Evolutionary conservation across 352 stramenopile genomes (phyloP), one percentile per base, ranked within the genome.

Genomic region (Thraustotheca clavata): DNA sequence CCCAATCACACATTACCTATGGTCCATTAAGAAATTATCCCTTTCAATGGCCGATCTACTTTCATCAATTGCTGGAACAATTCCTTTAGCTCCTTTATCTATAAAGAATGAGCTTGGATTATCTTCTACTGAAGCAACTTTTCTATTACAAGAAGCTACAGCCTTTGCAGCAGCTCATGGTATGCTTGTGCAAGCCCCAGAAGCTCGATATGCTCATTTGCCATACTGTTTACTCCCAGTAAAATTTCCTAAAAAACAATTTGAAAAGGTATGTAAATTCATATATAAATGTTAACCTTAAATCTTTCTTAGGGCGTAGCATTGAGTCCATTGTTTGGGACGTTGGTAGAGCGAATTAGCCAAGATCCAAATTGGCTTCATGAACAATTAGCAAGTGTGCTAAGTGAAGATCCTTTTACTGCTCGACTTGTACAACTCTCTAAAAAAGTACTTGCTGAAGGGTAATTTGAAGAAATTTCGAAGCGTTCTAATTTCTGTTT

Each of bases 351-450:
- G 67, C 80, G 81, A 48, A 80, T 90, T 60, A 90, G 80, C 62
- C 79, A 81, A 47, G 85, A 94, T 69, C 71, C 89, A 29, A 71
- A 82, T 3, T 94, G 85, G 85, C 75, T 94, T 38, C 82, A 91
- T 67, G 60, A 50, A 46, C 86, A 75, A 31, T 69, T 93, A 11
- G 69, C 86, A 35, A 82, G 76, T 46, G 84, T 93, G 29, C 77
- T 91, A n/a, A 73, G 74, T 7, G 82, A 93, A 52, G 90, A 97
- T 67, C 72, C 79, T 38, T 97, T 96, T 73, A 97, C 88, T 0
- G 72, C 69, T 7, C 71, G 79, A 5, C 67, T 97, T 41, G 70
- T 96, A 26, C 69, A 87, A 48, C 74, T 97, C 4, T 94, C 84
- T 12, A 84, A 80, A 60, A 67, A 73, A 46, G 77, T 92, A 9